Conservation (phyloP, 1,284 basidiomycete genomes). For the Puccinia novopanici region DNA sequence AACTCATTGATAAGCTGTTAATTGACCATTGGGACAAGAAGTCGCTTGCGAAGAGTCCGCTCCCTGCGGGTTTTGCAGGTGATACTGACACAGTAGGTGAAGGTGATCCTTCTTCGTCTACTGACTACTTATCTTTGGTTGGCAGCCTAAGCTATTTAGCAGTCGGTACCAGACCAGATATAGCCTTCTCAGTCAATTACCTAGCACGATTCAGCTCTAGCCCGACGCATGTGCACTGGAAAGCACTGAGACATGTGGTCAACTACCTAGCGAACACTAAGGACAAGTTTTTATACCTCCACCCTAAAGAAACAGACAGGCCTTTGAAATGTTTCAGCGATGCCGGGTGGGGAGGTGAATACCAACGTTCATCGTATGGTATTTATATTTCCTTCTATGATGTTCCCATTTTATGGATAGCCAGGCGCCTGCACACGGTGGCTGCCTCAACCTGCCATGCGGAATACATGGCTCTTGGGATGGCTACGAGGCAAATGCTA, state of each 20-base stretch:
- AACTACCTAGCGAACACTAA: too few species aligned
- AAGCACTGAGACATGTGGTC: neutral
- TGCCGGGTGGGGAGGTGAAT: too few species aligned
- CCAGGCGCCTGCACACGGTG: too few species aligned
- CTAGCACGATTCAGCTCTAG: neutral
- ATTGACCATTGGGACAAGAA: neutral
- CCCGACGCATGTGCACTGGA: neutral
- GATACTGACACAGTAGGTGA: neutral
- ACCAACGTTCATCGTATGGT: too few species aligned
- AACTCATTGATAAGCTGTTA: conserved; percentile 2
- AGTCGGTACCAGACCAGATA: conserved; percentile 10
- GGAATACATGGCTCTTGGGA: too few species aligned
- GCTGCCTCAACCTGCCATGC: too few species aligned
- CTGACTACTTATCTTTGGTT: neutral
- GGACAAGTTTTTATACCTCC: too few species aligned
- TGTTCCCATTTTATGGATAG: too few species aligned
- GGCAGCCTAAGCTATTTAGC: conserved; percentile 14
- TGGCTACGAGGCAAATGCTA: too few species aligned
- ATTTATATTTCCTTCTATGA: too few species aligned
- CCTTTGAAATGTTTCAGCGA: too few species aligned
- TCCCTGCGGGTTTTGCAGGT: neutral
- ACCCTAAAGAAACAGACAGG: too few species aligned
- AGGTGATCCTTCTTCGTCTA: neutral
- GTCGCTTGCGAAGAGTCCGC: neutral
- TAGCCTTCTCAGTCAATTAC: conserved; percentile 16